phyloP scores from a whole-genome alignment of 2,329 filamentous ascomycete genomes.

The Cladophialophora bantiana region DNA sequence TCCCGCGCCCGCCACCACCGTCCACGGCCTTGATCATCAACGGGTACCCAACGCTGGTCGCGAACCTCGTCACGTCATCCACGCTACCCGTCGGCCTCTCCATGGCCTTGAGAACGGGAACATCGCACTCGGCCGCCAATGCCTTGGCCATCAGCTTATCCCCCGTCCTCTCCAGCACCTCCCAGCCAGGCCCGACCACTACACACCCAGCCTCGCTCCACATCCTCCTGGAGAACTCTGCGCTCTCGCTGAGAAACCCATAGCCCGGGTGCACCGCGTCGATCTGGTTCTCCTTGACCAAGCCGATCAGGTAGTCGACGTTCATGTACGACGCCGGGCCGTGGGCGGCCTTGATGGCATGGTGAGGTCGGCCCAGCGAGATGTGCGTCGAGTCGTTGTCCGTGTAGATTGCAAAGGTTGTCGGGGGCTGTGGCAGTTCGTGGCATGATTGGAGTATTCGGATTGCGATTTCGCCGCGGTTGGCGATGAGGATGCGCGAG shows the following conservation, averaged over 20 bases:
- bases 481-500: constrained; percentile 59
- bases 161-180: constrained; percentile 63
- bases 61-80: constrained; percentile 62
- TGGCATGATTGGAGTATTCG: constrained; percentile 66
- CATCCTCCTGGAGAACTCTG: constrained; percentile 56
- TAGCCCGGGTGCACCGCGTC: constrained; percentile 67
- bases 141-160: constrained; percentile 63
- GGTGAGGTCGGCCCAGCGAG: constrained; percentile 53
- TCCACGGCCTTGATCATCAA: constrained; percentile 71
- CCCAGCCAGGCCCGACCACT: constrained; percentile 64
- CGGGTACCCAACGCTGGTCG: constrained; percentile 60
- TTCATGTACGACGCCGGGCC: constrained; percentile 62
- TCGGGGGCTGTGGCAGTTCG: constrained; percentile 59
- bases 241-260: constrained; percentile 67
- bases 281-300: constrained; percentile 55
- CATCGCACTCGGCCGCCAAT: constrained; percentile 59
- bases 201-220: constrained; percentile 57
- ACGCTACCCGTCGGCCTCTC: constrained; percentile 52
- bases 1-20: constrained; percentile 67
- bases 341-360: constrained; percentile 55
- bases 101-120: constrained; percentile 61
- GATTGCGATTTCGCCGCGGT: constrained; percentile 66
- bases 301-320: constrained; percentile 46
- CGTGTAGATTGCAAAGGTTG: constrained; percentile 65
- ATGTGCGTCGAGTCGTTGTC: constrained; percentile 63